These are phyloP conservation scores for Ophiostoma australiae DNA, from an alignment of 2,329 filamentous ascomycete genomes.

Conservation along the genomic window DNA sequence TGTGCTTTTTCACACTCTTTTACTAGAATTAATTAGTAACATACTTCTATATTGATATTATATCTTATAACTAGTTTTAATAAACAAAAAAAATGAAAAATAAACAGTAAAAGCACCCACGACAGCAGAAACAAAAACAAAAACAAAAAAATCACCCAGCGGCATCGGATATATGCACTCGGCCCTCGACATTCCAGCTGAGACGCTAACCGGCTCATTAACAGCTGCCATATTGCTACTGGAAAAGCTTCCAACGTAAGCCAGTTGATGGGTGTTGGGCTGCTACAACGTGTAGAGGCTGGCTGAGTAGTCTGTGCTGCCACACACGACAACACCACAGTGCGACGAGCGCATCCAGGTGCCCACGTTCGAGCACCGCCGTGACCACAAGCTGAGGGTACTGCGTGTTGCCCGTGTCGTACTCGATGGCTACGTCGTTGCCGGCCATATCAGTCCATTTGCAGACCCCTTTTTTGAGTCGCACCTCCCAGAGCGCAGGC, in stretches of 20 bases:
- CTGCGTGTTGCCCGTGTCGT: neutral
- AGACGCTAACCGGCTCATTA: neutral
- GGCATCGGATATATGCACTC: too few relatives aligned
- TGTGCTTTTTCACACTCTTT: too few relatives aligned
- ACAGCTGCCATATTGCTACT: neutral
- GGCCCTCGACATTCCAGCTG: neutral
- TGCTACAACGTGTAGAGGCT: neutral
- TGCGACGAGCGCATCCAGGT: neutral
- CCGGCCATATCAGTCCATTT: neutral
- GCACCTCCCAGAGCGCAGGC: neutral
- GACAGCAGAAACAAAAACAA: too few relatives aligned
- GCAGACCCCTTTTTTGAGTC: neutral
- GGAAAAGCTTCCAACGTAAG: neutral
- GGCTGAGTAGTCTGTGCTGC: neutral
- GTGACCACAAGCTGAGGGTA: neutral
- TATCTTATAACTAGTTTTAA: too few relatives aligned
- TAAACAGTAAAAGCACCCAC: too few relatives aligned
- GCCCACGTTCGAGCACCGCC: neutral
- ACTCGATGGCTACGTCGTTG: neutral
- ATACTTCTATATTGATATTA: too few relatives aligned
- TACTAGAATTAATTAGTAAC: too few relatives aligned
- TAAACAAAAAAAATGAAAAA: too few relatives aligned
- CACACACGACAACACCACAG: constrained; percentile 7
- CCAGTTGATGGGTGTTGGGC: neutral
- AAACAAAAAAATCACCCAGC: too few relatives aligned